Conservation (phyloP, 768 basidiomycete species). For the Leucocoprinus sp. region DNA sequence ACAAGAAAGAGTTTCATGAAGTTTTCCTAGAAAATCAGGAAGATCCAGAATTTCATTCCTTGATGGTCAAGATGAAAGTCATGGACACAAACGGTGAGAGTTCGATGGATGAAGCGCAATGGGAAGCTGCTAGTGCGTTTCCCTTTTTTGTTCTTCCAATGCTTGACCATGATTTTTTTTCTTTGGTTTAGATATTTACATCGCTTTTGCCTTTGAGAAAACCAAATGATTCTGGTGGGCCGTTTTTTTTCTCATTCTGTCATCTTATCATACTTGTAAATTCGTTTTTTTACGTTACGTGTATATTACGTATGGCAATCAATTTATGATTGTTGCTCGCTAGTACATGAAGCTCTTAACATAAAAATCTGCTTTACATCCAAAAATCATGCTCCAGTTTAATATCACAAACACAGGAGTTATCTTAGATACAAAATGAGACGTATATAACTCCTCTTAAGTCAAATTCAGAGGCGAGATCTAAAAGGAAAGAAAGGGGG, state of each 20-base stretch:
- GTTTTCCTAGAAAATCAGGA: constrained; percentile 78
- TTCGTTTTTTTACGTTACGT: background rate
- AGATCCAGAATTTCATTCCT: constrained; percentile 70
- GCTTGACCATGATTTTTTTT: constrained; percentile 6
- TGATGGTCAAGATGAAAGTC: constrained; percentile 88
- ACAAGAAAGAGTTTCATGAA: constrained; percentile 86
- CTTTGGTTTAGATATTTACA: constrained; percentile 66
- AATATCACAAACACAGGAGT: too few species aligned
- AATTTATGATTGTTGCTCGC: too few species aligned
- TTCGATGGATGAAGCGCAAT: constrained; percentile 90
- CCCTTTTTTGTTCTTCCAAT: background rate
- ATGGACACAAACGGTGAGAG: constrained; percentile 81
- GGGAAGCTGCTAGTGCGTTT: constrained; percentile 96
- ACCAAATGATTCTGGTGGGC: constrained; percentile 17
- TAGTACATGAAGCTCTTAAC: too few species aligned
- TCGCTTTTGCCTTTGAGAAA: constrained; percentile 90
- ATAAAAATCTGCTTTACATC: too few species aligned
- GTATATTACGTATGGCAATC: too few species aligned
- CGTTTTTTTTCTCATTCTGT: background rate
- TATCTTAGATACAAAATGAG: too few species aligned
- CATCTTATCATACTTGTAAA: background rate
- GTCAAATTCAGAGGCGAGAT: too few species aligned
- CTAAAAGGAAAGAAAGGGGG: too few species aligned
- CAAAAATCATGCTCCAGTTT: too few species aligned
- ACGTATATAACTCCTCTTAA: too few species aligned